These are phyloP conservation scores for Fusarium setosum DNA, from an alignment of 2,329 filamentous ascomycete species.

Conservation along the genomic window DNA sequence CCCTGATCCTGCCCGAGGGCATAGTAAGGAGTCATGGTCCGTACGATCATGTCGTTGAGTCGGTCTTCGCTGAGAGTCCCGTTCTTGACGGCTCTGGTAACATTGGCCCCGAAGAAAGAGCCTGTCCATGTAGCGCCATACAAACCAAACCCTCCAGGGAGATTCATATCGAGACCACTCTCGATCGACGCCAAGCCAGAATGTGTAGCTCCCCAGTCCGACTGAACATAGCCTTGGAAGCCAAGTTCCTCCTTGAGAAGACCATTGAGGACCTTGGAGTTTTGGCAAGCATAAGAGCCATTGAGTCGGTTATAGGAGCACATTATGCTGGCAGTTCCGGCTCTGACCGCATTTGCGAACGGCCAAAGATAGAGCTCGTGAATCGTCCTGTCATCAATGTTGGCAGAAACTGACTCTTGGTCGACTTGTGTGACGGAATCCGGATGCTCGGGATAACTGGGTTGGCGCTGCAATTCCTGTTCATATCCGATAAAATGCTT, in stretches of 20 bases:
- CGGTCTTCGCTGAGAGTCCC: constrained; percentile 52
- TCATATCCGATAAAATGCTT: constrained; percentile 63
- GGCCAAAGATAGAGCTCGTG: constrained; percentile 83
- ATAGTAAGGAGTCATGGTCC: constrained; percentile 65
- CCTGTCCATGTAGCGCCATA: too few species aligned
- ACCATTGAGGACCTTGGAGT: constrained; percentile 78
- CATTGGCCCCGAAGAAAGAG: constrained; percentile 55
- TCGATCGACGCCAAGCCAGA: constrained; percentile 72
- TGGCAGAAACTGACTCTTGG: constrained; percentile 61
- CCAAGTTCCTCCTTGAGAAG: constrained; percentile 82
- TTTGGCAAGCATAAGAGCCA: constrained; percentile 83
- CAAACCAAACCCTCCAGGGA: too few species aligned
- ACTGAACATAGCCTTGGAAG: constrained; percentile 83
- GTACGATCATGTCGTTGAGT: constrained; percentile 55
- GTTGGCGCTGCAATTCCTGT: constrained; percentile 70
- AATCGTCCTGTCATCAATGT: constrained; percentile 22
- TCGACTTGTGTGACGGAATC: too few species aligned
- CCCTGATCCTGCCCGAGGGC: constrained; percentile 58
- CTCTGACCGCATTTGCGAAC: constrained; percentile 78
- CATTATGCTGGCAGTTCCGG: constrained; percentile 83
- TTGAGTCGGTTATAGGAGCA: constrained; percentile 79
- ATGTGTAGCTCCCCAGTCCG: constrained; percentile 82
- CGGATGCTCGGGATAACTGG: constrained; percentile 70
- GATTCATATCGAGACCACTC: constrained; percentile 73
- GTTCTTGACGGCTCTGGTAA: constrained; percentile 58